phyloP scores from a whole-genome alignment of 108 stramenopile genomes.

The Pseudonitzschia pungens region DNA sequence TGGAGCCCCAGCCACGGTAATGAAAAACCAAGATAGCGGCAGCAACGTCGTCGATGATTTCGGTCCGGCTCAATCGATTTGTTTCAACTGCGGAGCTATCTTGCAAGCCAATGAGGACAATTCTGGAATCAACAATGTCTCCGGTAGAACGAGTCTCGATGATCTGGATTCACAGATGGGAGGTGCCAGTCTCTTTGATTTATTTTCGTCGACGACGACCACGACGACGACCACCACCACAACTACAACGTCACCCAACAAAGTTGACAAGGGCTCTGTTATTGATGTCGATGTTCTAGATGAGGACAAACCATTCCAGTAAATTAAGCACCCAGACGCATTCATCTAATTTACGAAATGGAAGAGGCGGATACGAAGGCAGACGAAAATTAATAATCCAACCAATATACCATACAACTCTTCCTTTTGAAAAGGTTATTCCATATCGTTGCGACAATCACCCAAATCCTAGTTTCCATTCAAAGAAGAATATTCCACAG shows the following conservation, averaged over 20 bases:
- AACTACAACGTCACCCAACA: not conserved
- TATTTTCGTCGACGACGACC: conserved; percentile 16
- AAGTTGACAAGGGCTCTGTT: conserved; percentile 34
- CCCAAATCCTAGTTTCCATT: no score
- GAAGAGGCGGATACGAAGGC: not conserved
- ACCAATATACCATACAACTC: no score
- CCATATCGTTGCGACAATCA: no score
- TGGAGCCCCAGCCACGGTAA: conserved; percentile 45
- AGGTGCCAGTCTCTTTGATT: conserved; percentile 47
- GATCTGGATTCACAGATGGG: conserved; percentile 48
- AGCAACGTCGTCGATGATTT: not conserved
- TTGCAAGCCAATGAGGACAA: conserved; percentile 43
- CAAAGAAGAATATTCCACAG: no score
- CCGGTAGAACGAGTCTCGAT: conserved; percentile 35
- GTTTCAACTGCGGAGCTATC: conserved; percentile 69
- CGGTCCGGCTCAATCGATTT: conserved; percentile 38
- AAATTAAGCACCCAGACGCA: not conserved
- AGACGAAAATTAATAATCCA: no score
- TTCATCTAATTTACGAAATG: not conserved
- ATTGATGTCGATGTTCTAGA: conserved; percentile 78
- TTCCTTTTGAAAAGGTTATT: no score
- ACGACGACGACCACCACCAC: conserved; percentile 17
- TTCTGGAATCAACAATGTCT: conserved; percentile 32
- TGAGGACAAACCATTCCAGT: conserved; percentile 44
- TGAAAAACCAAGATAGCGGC: conserved; percentile 48